Percentiles rank a stretch among this genome's conserved stretches.
These are phyloP conservation scores for Colletotrichum aenigma DNA, from an alignment of 2,329 filamentous ascomycete genomes.

Conservation along the genomic window DNA sequence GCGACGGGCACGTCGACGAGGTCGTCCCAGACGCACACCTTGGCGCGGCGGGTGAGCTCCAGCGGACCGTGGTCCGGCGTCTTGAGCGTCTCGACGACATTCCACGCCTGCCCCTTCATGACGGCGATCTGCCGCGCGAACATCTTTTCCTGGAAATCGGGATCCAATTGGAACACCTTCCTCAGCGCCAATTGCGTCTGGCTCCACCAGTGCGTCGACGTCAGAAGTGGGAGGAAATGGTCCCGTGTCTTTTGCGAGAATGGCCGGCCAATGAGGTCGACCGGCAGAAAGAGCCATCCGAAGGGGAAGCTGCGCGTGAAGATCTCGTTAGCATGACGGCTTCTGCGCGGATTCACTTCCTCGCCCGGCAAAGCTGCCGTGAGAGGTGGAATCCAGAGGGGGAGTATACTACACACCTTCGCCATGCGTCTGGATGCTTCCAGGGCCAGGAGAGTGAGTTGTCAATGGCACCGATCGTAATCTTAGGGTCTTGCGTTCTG, in stretches of 20 bases:
- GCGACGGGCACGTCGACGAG: constrained; percentile 94
- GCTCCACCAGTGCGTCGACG: constrained; percentile 95
- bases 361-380: neutral
- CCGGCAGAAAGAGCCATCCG: constrained; percentile 96
- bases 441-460: constrained; percentile 98
- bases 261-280: constrained; percentile 92
- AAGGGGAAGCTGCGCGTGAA: constrained; percentile 82
- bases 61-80: constrained; percentile 89
- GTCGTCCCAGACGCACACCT: constrained; percentile 98
- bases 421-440: constrained; percentile 94
- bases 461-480: constrained; percentile 91
- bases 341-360: neutral
- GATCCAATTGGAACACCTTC: constrained; percentile 86
- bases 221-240: constrained; percentile 94
- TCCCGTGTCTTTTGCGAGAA: constrained; percentile 93
- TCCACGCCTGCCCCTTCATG: constrained; percentile 99
- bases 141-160: constrained; percentile 98
- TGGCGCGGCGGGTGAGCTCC: constrained; percentile 86
- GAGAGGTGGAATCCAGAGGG: neutral
- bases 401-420: constrained; percentile 47
- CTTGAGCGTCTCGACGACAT: constrained; percentile 97
- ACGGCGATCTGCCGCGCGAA: constrained; percentile 98
- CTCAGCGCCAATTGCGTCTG: constrained; percentile 89
- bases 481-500: constrained; percentile 57
- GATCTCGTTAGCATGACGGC: neutral